Conservation (phyloP, 768 basidiomycete genomes). For the Mycena polygramma region DNA sequence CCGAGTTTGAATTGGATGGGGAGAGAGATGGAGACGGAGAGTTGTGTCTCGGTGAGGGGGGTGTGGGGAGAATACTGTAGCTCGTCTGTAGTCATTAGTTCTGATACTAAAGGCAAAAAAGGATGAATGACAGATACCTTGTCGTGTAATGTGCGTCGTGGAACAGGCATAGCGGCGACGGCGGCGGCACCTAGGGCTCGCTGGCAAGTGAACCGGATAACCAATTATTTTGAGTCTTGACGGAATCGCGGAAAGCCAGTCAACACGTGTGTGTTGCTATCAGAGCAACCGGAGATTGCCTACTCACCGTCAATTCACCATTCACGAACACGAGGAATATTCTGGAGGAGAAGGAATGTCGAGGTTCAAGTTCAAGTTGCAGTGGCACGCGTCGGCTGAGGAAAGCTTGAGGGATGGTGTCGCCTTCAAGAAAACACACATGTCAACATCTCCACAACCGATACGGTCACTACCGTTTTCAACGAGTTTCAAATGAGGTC, state of each 20-base stretch:
- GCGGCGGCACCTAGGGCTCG: constrained; percentile 6
- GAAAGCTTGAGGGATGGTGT: neutral
- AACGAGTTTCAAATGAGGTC: no score
- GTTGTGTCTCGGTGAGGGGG: constrained; percentile 48
- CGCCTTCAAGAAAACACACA: no score
- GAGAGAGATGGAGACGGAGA: constrained; percentile 54
- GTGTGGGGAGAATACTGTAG: constrained; percentile 44
- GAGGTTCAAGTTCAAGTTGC: neutral
- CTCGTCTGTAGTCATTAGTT: constrained; percentile 38
- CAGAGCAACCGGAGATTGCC: constrained; percentile 23
- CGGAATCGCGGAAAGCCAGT: constrained; percentile 18
- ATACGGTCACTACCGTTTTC: no score
- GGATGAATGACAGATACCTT: constrained; percentile 23
- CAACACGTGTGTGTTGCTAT: constrained; percentile 22
- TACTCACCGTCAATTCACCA: neutral
- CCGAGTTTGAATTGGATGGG: constrained; percentile 51
- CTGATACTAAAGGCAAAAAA: neutral
- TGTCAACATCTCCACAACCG: no score
- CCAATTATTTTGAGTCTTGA: constrained; percentile 16
- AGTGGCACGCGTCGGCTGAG: neutral
- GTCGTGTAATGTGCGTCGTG: constrained; percentile 34
- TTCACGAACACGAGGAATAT: neutral
- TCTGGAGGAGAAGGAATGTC: neutral
- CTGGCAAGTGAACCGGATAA: constrained; percentile 20
- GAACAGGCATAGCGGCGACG: constrained; percentile 25